Percentiles rank a stretch among this genome's conserved stretches.
Conservation (phyloP, 2,329 filamentous ascomycete genomes). For the Aspergillus tamarii region DNA sequence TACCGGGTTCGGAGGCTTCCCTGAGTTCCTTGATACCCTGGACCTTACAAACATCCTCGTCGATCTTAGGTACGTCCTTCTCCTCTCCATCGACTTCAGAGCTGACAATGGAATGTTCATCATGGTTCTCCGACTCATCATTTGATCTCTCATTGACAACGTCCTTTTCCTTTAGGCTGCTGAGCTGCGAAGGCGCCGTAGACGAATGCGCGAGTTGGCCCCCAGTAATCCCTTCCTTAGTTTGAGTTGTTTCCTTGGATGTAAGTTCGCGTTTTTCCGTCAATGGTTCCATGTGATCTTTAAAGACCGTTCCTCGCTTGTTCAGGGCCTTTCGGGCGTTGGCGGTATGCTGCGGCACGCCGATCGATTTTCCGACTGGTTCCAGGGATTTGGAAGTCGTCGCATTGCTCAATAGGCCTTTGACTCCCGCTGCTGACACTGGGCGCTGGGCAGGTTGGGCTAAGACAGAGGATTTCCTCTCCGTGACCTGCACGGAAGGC, state of each 20-base stretch:
- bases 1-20: conserved; percentile 12
- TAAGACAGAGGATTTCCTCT: conserved; percentile 52
- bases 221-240: conserved; percentile 28
- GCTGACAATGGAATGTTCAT: conserved; percentile 24
- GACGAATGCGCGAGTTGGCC: conserved; percentile 11
- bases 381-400: conserved; percentile 37
- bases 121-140: conserved; percentile 17
- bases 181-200: conserved; percentile 18
- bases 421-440: conserved; percentile 44
- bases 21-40: conserved; percentile 20
- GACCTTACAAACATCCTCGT: conserved; percentile 31
- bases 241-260: conserved; percentile 34
- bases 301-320: conserved; percentile 61
- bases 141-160: conserved; percentile 16
- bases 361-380: conserved; percentile 36
- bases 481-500: conserved; percentile 27
- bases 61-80: conserved; percentile 28
- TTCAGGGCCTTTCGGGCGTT: conserved; percentile 52
- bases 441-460: conserved; percentile 67
- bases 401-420: conserved; percentile 40
- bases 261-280: conserved; percentile 32
- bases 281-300: conserved; percentile 49
- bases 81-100: conserved; percentile 35
- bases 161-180: conserved; percentile 15
- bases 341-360: conserved; percentile 35